Base-by-base conservation (phyloP, 495 filamentous ascomycete genomes). In the Parathielavia appendiculata region DNA sequence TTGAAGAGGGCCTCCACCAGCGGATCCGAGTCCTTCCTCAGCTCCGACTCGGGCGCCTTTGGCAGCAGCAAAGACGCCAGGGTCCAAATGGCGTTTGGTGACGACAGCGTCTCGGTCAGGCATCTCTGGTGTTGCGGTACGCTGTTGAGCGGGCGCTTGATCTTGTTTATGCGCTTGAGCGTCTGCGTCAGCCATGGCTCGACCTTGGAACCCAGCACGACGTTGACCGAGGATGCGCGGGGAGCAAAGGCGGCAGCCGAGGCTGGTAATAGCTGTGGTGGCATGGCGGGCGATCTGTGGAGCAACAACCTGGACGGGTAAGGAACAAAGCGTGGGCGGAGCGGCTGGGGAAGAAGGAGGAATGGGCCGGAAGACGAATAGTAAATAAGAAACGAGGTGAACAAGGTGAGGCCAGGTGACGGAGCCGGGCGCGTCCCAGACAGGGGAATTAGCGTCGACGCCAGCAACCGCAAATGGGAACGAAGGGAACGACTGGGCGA, bases 81-180 rank as follows among this genome's bases (percentile, higher is more conserved):
- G 54, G 88, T 95, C 93, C 93, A 99, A 72, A 97, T 95, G 59
- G 93, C 93, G 62, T 89, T 91, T 41, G 84, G 72, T 58, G 90
- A 91, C 48, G 93, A 96, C 30, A 99, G 80, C 0, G 90, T 96
- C 79, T 97, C 93, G 44, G 93, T 97, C 66, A 99, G 80, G 76
- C 93, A 97, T 83, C 90, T 85, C 60, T 89, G 90, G 77, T 99
- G 93, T 73, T 99, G 93, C 30, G 90, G 88, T 36, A 96, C 90
- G 73, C 91, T 97, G 80, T 99, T 99, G 70, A 99, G 78, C 63
- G 93, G 93, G 66, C 95, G 87, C 83, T 99, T 99, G 73, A 97
- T 84, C 60, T 90, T 85, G 80, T 97, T 97, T 75, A 96, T 91
- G 71, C 93, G 86, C 79, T 99, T 99, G 64, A 99, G 78, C 19